Conservation (phyloP, 495 filamentous ascomycete species). For the Tuber microsphaerosporum region DNA sequence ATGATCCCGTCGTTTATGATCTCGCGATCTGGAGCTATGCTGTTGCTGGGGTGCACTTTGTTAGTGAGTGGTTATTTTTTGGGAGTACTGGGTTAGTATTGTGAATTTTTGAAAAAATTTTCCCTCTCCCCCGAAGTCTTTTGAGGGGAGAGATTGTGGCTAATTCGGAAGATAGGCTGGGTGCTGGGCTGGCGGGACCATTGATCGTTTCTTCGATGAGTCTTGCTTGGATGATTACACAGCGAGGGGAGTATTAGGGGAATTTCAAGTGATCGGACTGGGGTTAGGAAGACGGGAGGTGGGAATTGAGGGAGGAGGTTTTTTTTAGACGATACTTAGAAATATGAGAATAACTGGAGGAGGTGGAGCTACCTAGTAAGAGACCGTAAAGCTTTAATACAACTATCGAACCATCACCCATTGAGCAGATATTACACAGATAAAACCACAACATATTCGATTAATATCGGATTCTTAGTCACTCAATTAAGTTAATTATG, state of each 20-base stretch:
- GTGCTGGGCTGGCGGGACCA: slow-evolving; percentile 62
- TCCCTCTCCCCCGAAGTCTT: not conserved
- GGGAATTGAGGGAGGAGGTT: not conserved
- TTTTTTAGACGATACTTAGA: not conserved
- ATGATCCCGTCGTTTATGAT: slow-evolving; percentile 62
- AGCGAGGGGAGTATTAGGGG: slow-evolving; percentile 55
- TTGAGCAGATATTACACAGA: not conserved
- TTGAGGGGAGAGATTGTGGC: not conserved
- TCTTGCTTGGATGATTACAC: slow-evolving; percentile 72
- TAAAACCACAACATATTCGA: not conserved
- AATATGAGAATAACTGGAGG: not conserved
- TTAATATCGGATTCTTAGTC: not conserved
- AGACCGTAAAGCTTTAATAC: not conserved
- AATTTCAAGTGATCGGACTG: slow-evolving; percentile 38
- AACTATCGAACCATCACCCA: not conserved
- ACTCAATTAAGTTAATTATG: not conserved
- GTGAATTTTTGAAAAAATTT: not conserved
- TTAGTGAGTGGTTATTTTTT: slow-evolving; percentile 69
- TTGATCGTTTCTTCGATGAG: slow-evolving; percentile 63
- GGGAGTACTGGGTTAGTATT: slow-evolving; percentile 53
- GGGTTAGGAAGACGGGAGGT: not conserved
- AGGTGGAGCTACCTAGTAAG: not conserved
- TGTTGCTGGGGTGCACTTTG: slow-evolving; percentile 73
- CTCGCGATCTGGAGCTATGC: slow-evolving; percentile 71
- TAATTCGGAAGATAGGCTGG: slow-evolving; percentile 44